Evolutionary conservation across 495 filamentous ascomycete genomes (phyloP).

Genomic region (Penicillium ochrochloron): DNA sequence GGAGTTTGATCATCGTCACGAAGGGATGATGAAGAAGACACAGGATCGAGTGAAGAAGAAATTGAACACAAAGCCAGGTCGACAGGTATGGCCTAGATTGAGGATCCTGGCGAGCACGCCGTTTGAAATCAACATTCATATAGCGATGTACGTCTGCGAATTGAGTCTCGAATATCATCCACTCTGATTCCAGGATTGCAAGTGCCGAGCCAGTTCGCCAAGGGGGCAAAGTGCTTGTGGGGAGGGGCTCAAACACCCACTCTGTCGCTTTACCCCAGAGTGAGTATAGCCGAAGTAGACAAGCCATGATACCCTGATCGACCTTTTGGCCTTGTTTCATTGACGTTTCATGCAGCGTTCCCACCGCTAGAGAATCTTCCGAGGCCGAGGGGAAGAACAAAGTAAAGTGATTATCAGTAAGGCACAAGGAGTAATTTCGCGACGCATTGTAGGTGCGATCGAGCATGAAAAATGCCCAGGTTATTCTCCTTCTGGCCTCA

Average conservation of each 20-base stretch:
- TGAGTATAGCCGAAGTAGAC: slow-evolving; percentile 30
- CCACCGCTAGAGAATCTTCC: not conserved
- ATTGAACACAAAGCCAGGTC: slow-evolving; percentile 38
- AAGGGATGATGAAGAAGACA: slow-evolving; percentile 38
- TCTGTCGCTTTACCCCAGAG: slow-evolving; percentile 39
- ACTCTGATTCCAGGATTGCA: slow-evolving; percentile 35
- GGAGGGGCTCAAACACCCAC: slow-evolving; percentile 33
- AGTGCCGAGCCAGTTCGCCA: slow-evolving; percentile 37
- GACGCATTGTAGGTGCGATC: slow-evolving; percentile 38
- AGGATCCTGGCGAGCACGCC: slow-evolving; percentile 33
- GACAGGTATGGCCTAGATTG: slow-evolving; percentile 28
- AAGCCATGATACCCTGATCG: slow-evolving; percentile 32
- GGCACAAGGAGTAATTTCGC: slow-evolving; percentile 32
- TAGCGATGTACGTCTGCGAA: slow-evolving; percentile 38
- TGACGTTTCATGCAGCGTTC: slow-evolving; percentile 26
- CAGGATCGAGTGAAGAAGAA: slow-evolving; percentile 37
- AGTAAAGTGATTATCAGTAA: slow-evolving; percentile 36
- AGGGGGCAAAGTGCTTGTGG: slow-evolving; percentile 25
- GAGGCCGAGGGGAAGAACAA: slow-evolving; percentile 25
- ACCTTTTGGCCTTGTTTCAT: slow-evolving; percentile 28
- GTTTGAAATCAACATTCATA: slow-evolving; percentile 34
- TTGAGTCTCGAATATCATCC: slow-evolving; percentile 39
- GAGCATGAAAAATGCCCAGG: slow-evolving; percentile 40
- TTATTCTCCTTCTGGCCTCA: slow-evolving; percentile 29
- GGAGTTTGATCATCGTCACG: slow-evolving; percentile 38